A percentile compares a stretch with the other conserved stretches of the same genome.
These are phyloP conservation scores for Apiospora koreana DNA, from an alignment of 2,329 filamentous ascomycete species.

Conservation along the genomic window DNA sequence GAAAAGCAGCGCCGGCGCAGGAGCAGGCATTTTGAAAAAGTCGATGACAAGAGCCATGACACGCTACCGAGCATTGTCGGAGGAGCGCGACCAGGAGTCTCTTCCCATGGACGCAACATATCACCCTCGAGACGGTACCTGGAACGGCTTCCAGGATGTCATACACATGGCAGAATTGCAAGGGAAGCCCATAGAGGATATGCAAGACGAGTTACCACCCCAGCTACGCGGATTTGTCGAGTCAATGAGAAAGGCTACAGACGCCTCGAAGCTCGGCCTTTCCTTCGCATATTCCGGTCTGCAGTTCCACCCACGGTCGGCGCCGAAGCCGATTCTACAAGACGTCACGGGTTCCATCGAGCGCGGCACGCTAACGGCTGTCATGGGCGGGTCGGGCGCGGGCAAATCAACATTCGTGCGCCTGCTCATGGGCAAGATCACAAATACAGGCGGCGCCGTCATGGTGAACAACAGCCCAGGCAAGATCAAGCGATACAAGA, in stretches of 20 bases:
- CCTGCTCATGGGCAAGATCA: constrained; percentile 60
- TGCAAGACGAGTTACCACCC: constrained; percentile 34
- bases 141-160: constrained; percentile 39
- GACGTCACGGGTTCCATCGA: constrained; percentile 57
- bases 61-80: constrained; percentile 36
- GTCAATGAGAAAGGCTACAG: constrained; percentile 53
- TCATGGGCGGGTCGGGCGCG: constrained; percentile 63
- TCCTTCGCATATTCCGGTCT: constrained; percentile 54
- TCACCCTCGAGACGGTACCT: constrained; percentile 27
- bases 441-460: constrained; percentile 50
- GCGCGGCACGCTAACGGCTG: constrained; percentile 54
- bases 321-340: constrained; percentile 47
- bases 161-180: constrained; percentile 32
- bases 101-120: constrained; percentile 35
- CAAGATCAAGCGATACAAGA: constrained; percentile 54
- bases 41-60: constrained; percentile 28
- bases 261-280: constrained; percentile 52
- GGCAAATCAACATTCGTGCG: constrained; percentile 63
- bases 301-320: constrained; percentile 47
- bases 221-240: constrained; percentile 52
- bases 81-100: constrained; percentile 38
- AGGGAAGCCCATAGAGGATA: constrained; percentile 26
- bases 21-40: constrained; percentile 13
- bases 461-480: constrained; percentile 53
- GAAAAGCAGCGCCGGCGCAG: constrained; percentile 31